These are phyloP conservation scores for Paramarasmius palmivorus DNA, from an alignment of 1,284 basidiomycete genomes.

Conservation along the genomic window DNA sequence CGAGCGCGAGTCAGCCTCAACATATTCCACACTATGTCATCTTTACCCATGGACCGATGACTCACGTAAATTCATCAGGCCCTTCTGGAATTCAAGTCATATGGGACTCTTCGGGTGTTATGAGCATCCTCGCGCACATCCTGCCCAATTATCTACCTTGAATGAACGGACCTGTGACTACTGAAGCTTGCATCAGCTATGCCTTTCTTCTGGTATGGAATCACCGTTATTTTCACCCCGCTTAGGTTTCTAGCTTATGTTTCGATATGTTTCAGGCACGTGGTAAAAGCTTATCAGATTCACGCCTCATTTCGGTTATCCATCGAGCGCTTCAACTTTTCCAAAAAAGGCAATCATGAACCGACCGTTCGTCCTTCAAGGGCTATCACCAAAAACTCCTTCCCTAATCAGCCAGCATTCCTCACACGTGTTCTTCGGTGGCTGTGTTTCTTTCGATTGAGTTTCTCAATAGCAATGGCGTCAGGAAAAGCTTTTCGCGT, in stretches of 20 bases:
- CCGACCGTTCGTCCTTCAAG: conserved; percentile 25
- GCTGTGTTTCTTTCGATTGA: too few species aligned
- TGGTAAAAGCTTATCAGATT: conserved; percentile 21
- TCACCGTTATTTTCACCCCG: background rate
- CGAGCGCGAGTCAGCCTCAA: conserved; percentile 9
- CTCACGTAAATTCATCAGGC: conserved; percentile 23
- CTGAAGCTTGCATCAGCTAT: too few species aligned
- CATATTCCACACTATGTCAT: conserved; percentile 17
- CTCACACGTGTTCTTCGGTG: too few species aligned
- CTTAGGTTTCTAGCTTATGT: background rate
- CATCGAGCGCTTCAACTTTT: conserved; percentile 26
- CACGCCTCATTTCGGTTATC: conserved; percentile 4
- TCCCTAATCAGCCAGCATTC: too few species aligned
- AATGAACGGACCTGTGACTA: too few species aligned
- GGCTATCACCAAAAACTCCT: too few species aligned
- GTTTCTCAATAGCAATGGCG: too few species aligned
- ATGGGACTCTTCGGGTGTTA: too few species aligned
- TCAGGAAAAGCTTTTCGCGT: too few species aligned
- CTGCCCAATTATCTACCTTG: too few species aligned
- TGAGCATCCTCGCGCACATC: too few species aligned
- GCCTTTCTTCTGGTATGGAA: background rate
- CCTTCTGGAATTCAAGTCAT: conserved; percentile 19
- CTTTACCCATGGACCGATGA: conserved; percentile 18
- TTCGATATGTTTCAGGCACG: conserved; percentile 2
- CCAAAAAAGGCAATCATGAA: conserved; percentile 28